Conservation (phyloP, 257 asterid genomes). For the Lantana camara region DNA sequence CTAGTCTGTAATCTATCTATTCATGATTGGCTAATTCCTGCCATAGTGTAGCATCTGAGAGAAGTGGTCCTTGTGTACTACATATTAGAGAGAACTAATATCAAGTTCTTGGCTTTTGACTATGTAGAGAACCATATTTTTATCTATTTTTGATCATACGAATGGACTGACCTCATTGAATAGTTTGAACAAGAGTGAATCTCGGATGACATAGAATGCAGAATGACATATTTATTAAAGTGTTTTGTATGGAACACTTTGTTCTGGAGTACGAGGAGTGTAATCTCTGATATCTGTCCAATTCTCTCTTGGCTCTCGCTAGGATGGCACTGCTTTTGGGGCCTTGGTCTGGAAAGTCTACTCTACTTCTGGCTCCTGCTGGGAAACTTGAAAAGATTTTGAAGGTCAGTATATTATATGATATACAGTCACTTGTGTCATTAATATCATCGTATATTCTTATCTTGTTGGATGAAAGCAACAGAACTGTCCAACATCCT, state of each 20-base stretch:
- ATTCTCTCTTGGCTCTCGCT: conserved; percentile 26
- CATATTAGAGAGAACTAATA: no score
- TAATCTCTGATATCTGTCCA: neutral
- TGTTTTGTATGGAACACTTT: neutral
- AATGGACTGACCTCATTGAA: neutral
- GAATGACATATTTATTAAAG: neutral
- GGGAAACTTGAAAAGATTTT: conserved; percentile 72
- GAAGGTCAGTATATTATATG: conserved; percentile 56
- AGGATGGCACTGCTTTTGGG: conserved; percentile 94
- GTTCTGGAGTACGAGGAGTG: neutral
- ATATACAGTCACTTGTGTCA: neutral
- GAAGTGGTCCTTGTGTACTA: no score
- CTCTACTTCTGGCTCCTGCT: conserved; percentile 74
- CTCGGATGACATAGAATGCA: neutral
- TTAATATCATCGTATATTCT: neutral
- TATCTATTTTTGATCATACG: neutral
- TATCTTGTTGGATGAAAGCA: conserved; percentile 10
- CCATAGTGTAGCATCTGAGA: no score
- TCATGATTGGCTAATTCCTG: no score
- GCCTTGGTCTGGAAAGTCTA: conserved; percentile 93
- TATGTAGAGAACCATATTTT: no score
- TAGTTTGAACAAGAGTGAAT: neutral
- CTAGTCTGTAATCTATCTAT: no score
- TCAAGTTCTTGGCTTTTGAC: no score
- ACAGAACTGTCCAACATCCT: no score